Conservation (phyloP, 257 asterid genomes). For the Linaria vulgaris region DNA sequence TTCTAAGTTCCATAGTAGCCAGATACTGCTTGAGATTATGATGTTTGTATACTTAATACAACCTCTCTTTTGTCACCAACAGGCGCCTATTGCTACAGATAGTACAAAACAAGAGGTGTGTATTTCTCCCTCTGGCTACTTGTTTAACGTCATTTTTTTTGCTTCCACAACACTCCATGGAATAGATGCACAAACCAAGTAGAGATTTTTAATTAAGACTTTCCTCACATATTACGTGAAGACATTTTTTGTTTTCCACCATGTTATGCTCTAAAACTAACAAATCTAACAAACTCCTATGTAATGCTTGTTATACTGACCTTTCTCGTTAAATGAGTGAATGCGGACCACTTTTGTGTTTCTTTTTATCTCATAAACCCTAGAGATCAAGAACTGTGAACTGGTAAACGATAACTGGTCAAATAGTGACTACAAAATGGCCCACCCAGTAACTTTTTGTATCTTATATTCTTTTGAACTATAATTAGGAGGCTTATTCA, state of each 20-base stretch:
- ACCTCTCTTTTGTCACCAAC: constrained; percentile 27
- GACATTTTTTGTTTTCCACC: too few species aligned
- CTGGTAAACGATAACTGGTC: constrained; percentile 5
- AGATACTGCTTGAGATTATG: background rate
- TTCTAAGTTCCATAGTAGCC: constrained; percentile 1
- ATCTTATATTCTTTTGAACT: constrained; percentile 6
- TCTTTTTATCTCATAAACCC: background rate
- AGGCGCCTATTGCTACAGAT: constrained; percentile 53
- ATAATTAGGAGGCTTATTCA: constrained; percentile 40
- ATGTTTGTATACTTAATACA: constrained; percentile 19
- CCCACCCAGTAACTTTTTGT: constrained; percentile 2
- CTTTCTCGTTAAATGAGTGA: background rate
- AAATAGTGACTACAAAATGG: background rate
- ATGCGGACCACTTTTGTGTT: background rate
- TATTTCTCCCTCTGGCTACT: constrained; percentile 9
- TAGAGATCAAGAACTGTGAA: background rate
- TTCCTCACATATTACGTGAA: too few species aligned
- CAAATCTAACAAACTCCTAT: too few species aligned
- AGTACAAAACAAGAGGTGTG: constrained; percentile 52
- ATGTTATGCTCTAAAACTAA: background rate
- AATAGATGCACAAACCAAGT: too few species aligned
- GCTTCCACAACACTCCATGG: background rate
- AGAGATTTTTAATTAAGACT: too few species aligned
- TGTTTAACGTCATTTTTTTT: constrained; percentile 1
- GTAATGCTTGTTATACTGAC: constrained; percentile 7